Evolutionary conservation across 2,329 filamentous ascomycete genomes (phyloP).

Genomic region (Ophiobolus disseminans): DNA sequence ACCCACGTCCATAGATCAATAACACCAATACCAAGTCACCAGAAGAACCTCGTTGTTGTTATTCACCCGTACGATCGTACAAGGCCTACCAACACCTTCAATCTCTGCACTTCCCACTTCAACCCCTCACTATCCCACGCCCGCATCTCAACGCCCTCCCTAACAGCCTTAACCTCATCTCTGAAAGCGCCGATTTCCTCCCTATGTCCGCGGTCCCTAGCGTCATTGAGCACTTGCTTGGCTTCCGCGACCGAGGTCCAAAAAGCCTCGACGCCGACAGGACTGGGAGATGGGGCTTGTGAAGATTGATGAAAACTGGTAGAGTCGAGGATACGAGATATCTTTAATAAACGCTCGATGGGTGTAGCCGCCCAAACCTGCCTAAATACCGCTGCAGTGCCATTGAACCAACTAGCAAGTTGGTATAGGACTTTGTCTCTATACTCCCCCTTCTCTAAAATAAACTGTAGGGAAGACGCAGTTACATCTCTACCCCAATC

Average conservation of each 20-base stretch:
- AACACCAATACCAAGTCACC: too few relatives aligned
- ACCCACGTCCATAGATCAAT: too few relatives aligned
- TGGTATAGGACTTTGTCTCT: conserved; percentile 2
- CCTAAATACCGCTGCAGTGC: not conserved
- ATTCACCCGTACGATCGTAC: too few relatives aligned
- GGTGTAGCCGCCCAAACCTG: not conserved
- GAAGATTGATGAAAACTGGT: not conserved
- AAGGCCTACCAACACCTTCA: too few relatives aligned
- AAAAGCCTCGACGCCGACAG: conserved; percentile 17
- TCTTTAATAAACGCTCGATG: not conserved
- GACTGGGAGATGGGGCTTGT: conserved; percentile 12
- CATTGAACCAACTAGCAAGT: conserved; percentile 6
- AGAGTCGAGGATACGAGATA: not conserved
- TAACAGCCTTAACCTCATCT: too few relatives aligned
- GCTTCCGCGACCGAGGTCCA: conserved; percentile 25
- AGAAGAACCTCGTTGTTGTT: too few relatives aligned
- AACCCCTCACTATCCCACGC: too few relatives aligned
- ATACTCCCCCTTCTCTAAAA: conserved; percentile 9
- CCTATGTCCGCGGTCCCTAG: conserved; percentile 9
- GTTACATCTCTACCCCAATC: not conserved
- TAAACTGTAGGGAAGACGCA: conserved; percentile 52
- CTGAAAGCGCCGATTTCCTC: too few relatives aligned
- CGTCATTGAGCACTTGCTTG: conserved; percentile 17
- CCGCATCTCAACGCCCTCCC: too few relatives aligned
- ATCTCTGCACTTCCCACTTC: too few relatives aligned